Evolutionary conservation across 129 eudicot genomes (phyloP).

Genomic region (Flaveria brownii): DNA sequence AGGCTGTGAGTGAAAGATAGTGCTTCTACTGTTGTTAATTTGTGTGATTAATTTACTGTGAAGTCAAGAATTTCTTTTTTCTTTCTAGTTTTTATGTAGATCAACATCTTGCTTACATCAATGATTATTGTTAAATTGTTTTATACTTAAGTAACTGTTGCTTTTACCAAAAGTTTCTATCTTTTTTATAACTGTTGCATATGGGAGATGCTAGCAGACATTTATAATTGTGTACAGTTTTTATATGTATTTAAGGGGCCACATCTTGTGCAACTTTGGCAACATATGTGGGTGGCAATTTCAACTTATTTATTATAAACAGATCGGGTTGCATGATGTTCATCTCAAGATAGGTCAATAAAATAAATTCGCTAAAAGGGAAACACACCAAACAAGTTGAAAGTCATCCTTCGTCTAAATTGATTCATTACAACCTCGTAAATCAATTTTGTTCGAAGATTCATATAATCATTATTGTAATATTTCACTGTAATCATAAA

Average conservation of each 20-base stretch:
- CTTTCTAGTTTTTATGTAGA: background rate
- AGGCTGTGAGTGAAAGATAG: slow-evolving; percentile 14
- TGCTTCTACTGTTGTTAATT: background rate
- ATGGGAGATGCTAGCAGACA: slow-evolving; percentile 14
- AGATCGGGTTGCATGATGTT: background rate
- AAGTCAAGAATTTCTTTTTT: background rate
- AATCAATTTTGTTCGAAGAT: no score
- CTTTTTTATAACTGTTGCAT: slow-evolving; percentile 13
- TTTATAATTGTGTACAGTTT: background rate
- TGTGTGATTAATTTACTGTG: background rate
- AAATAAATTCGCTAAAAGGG: background rate
- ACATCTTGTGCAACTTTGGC: background rate
- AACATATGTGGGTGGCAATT: background rate
- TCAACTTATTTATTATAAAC: background rate
- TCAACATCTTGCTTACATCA: slow-evolving; percentile 8
- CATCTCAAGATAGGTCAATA: background rate
- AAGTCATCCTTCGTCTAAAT: no score
- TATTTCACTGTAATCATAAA: no score
- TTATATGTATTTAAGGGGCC: background rate
- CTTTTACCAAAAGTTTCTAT: slow-evolving; percentile 17
- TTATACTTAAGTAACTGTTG: background rate
- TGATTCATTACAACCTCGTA: no score
- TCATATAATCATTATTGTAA: no score
- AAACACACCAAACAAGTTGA: no score
- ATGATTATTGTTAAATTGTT: background rate